These are phyloP conservation scores for Taphrina pruni DNA, from an alignment of 1,139 yeast species.

Conservation along the genomic window DNA sequence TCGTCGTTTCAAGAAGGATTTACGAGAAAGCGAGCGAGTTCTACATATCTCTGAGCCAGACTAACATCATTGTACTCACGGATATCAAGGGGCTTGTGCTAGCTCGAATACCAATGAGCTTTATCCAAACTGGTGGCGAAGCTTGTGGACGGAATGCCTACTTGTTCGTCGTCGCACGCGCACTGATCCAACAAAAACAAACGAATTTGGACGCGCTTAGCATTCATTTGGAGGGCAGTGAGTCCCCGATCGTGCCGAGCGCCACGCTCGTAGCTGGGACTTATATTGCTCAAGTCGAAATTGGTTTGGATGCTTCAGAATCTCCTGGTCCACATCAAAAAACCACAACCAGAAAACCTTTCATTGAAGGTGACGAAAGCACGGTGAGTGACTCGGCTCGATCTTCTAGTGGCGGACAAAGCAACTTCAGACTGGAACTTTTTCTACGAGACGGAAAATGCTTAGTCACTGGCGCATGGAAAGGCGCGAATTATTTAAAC, in stretches of 20 bases:
- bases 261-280: neutral
- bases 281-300: constrained; percentile 4
- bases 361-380: neutral
- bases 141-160: constrained; percentile 48
- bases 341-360: constrained; percentile 8
- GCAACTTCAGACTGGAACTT: constrained; percentile 6
- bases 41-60: neutral
- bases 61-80: neutral
- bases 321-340: constrained; percentile 12
- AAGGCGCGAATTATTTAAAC: too few relatives aligned
- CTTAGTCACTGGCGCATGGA: constrained; percentile 1
- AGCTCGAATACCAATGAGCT: neutral
- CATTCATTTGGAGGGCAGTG: too few relatives aligned
- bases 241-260: too few relatives aligned
- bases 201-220: too few relatives aligned
- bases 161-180: neutral
- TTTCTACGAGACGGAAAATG: constrained; percentile 6
- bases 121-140: neutral
- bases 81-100: neutral
- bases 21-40: too few relatives aligned
- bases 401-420: neutral
- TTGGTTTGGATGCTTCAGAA: constrained; percentile 1
- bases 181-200: neutral
- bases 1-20: too few relatives aligned
- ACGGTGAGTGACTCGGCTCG: constrained; percentile 6